Base-by-base conservation (phyloP, 2,329 filamentous ascomycete species). In the Botryosphaeria dothidea region DNA sequence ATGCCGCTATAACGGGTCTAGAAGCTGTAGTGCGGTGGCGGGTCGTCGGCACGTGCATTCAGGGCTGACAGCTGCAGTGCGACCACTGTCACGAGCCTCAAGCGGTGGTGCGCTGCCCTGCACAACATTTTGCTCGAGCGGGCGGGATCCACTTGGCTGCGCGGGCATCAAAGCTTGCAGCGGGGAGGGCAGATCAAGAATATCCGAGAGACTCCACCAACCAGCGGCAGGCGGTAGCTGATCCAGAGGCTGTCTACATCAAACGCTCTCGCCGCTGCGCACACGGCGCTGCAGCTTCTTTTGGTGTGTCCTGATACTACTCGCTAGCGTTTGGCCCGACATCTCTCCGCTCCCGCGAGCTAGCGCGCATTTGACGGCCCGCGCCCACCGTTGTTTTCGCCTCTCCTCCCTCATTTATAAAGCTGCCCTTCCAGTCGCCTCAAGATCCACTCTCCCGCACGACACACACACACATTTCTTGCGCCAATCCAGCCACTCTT, bases 61-160 rank as follows among this genome's bases (percentile, higher is more conserved):
- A 25, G 57, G 46, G 41, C 52, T 64, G 62, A 64, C 52, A 64
- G 62, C 43, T 64, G 62, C 29, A 41, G 51, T 64, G 43, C 43
- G 51, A 64, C 62, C 36, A 46, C 51, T 17, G 62, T 64, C 62
- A 64, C 62, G 62, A 64, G 62, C 51, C 62, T 64, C 51, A 62
- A 49, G 29, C 31, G 56, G 38, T 25, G 19, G 41, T 41, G 38
- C 38, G 9, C 38, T 23, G 56, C 17, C 49, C 56, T 60, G 56
- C 56, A 60, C 56, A 60, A 60, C 56, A 60, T 60, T 23, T 34
- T 46, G 56, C 41, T 60, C 56, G 56, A 60, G 56, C 56, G 56
- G 56, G n/a, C 49, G 49, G 38, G 49, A 34, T 64, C 61, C 61
- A 64, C 61, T 54, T 56, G 48, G 45, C 61, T 64, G 61, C 49